phyloP scores from a whole-genome alignment of 73 alveolate genomes.

The Vitrella brassicaformis region DNA sequence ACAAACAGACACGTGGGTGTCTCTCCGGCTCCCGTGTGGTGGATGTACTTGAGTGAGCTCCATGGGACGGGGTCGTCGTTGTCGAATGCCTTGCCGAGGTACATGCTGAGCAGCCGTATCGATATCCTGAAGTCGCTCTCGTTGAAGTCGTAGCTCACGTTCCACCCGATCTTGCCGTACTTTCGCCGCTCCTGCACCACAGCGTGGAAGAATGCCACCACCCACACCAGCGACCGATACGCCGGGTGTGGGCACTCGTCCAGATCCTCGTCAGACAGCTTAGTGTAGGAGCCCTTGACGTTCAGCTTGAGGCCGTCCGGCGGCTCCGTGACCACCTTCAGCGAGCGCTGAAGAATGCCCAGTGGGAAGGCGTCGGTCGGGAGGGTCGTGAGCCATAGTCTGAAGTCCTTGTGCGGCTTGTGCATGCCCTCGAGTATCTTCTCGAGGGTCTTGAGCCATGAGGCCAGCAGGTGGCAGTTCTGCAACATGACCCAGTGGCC shows the following conservation, averaged over 20 bases:
- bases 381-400: conserved; percentile 63
- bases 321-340: conserved; percentile 89
- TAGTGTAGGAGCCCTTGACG: conserved; percentile 60
- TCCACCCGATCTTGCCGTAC: conserved; percentile 96
- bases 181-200: conserved; percentile 83
- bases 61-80: conserved; percentile 82
- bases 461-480: conserved; percentile 82
- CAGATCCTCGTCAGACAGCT: conserved; percentile 67
- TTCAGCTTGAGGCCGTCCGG: conserved; percentile 79
- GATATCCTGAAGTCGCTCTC: conserved; percentile 83
- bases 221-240: conserved; percentile 72
- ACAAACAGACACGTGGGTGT: no score
- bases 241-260: conserved; percentile 50
- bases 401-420: conserved; percentile 78
- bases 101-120: conserved; percentile 1
- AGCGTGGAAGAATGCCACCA: conserved; percentile 90
- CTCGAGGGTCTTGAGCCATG: conserved; percentile 72
- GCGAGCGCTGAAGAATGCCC: conserved; percentile 71
- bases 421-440: conserved; percentile 71
- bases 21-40: no score
- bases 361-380: conserved; percentile 84
- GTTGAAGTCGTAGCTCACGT: conserved; percentile 90
- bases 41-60: conserved; percentile 77
- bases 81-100: conserved; percentile 71
- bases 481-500: conserved; percentile 92